Evolutionary conservation across 2,329 filamentous ascomycete genomes (phyloP).

Genomic region (Lomentospora prolificans): DNA sequence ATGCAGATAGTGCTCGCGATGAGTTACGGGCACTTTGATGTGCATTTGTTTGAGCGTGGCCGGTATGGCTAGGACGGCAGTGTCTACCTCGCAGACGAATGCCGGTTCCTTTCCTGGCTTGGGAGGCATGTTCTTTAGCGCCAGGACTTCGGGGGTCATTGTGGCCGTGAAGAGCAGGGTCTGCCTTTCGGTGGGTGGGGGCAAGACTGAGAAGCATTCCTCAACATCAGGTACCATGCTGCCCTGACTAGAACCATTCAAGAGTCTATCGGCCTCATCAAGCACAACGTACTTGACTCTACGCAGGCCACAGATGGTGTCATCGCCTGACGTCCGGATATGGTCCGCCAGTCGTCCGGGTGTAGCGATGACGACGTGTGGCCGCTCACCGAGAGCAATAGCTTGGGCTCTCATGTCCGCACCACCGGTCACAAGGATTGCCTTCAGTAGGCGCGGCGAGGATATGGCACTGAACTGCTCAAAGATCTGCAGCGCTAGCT

Average conservation of each 20-base stretch:
- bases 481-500: conserved; percentile 90
- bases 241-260: conserved; percentile 61
- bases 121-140: conserved; percentile 67
- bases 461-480: conserved; percentile 94
- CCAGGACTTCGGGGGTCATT: conserved; percentile 82
- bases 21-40: conserved; percentile 78
- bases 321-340: conserved; percentile 80
- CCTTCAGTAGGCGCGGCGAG: conserved; percentile 76
- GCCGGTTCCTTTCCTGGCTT: conserved; percentile 62
- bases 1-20: conserved; percentile 92
- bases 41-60: conserved; percentile 74
- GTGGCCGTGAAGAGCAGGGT: conserved; percentile 95
- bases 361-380: conserved; percentile 90
- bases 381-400: conserved; percentile 67
- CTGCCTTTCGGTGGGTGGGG: conserved; percentile 69
- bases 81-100: conserved; percentile 84
- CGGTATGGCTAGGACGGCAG: conserved; percentile 65
- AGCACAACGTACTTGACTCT: conserved; percentile 80
- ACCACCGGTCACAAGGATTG: conserved; percentile 82
- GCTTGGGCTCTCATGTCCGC: conserved; percentile 89
- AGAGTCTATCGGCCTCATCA: conserved; percentile 87
- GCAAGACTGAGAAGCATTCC: conserved; percentile 73
- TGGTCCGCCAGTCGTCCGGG: conserved; percentile 90
- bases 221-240: conserved; percentile 94
- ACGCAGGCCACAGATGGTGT: conserved; percentile 74